These are phyloP conservation scores for Lipomyces spencermartinsiae DNA, from an alignment of 805 yeast genomes.

Conservation along the genomic window DNA sequence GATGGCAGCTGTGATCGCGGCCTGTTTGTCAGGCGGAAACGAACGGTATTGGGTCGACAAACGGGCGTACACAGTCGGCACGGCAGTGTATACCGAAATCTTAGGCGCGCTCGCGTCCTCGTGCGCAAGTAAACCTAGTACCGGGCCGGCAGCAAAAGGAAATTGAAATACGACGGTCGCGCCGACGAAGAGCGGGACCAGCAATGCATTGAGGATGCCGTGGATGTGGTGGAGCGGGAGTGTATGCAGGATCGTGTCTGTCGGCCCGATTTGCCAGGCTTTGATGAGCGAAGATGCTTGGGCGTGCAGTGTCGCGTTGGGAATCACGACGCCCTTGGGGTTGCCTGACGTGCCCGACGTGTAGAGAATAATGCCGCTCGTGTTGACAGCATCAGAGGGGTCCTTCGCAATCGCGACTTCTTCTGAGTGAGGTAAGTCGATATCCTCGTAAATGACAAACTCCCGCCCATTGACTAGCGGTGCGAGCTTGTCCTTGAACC, in stretches of 20 bases:
- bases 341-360: slow-evolving; percentile 48
- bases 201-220: slow-evolving; percentile 46
- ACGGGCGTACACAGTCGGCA: slow-evolving; percentile 46
- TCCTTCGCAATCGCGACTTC: slow-evolving; percentile 17
- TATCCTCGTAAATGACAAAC: slow-evolving; percentile 37
- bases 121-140: slow-evolving; percentile 38
- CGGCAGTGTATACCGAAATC: slow-evolving; percentile 47
- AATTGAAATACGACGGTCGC: slow-evolving; percentile 45
- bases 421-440: slow-evolving; percentile 20
- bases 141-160: slow-evolving; percentile 43
- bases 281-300: slow-evolving; percentile 45
- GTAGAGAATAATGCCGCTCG: slow-evolving; percentile 44
- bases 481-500: slow-evolving; percentile 42
- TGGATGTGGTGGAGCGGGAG: slow-evolving; percentile 49
- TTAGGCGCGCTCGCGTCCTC: slow-evolving; percentile 39
- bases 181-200: slow-evolving; percentile 45
- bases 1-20: slow-evolving; percentile 33
- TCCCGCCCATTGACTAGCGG: slow-evolving; percentile 33
- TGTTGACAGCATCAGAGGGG: slow-evolving; percentile 9
- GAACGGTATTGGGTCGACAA: slow-evolving; percentile 38
- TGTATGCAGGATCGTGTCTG: slow-evolving; percentile 44
- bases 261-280: slow-evolving; percentile 43
- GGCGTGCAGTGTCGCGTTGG: slow-evolving; percentile 43
- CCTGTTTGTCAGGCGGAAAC: slow-evolving; percentile 28
- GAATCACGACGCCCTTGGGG: slow-evolving; percentile 48